A percentile compares a stretch with the other conserved stretches of the same genome.
phyloP scores from a whole-genome alignment of 805 yeast species.

The Wickerhamomyces mucosus region DNA sequence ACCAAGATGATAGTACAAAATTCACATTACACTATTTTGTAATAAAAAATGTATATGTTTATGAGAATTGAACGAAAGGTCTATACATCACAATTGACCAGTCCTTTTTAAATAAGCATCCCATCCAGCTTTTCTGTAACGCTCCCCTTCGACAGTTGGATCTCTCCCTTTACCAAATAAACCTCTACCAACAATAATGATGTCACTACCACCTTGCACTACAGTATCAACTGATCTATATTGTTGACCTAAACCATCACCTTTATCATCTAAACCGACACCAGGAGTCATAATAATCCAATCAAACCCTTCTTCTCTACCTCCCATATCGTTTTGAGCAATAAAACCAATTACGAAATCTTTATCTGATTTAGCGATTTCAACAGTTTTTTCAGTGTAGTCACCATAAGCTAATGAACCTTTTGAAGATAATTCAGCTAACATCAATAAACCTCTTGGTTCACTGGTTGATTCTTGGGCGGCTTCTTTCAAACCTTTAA shows the following conservation, averaged over 20 bases:
- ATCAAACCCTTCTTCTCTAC: conserved; percentile 76
- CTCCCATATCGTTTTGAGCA: conserved; percentile 86
- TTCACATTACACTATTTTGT: too few species aligned
- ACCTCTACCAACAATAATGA: conserved; percentile 98
- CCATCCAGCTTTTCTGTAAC: conserved; percentile 96
- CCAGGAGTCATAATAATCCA: conserved; percentile 99
- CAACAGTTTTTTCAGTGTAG: conserved; percentile 80
- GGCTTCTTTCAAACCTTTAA: conserved; percentile 78
- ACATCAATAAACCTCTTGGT: conserved; percentile 86
- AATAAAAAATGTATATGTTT: too few species aligned
- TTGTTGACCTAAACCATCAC: conserved; percentile 94
- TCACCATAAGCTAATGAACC: conserved; percentile 92
- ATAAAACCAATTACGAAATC: conserved; percentile 94
- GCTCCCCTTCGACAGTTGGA: conserved; percentile 74
- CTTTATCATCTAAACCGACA: conserved; percentile 94
- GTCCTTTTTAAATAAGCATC: conserved; percentile 56
- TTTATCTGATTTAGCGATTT: conserved; percentile 78
- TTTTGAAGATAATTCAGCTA: conserved; percentile 90
- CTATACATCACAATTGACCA: too few species aligned
- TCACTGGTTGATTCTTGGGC: conserved; percentile 55
- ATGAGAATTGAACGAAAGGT: too few species aligned
- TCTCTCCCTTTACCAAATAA: conserved; percentile 91
- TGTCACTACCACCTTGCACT: conserved; percentile 77
- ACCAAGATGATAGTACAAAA: too few species aligned
- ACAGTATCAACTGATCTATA: conserved; percentile 89